phyloP scores from a whole-genome alignment of 2,329 filamentous ascomycete genomes.

The Verticillium dahliae region DNA sequence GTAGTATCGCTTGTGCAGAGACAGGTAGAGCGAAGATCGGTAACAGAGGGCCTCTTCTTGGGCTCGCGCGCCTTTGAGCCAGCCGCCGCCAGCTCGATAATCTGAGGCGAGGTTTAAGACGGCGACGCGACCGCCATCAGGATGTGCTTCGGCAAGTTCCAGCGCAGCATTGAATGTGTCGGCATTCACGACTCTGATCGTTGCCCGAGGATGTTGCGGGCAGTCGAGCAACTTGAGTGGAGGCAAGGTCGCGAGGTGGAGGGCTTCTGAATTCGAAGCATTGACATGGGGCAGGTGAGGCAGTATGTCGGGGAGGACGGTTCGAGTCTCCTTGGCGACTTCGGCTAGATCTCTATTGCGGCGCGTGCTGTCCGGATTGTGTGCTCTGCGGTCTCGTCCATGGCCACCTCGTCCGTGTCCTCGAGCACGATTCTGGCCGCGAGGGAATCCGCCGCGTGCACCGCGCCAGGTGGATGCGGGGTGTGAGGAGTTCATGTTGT shows the following conservation, averaged over 20 bases:
- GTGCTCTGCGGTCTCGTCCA: not conserved
- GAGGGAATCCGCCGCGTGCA: not conserved
- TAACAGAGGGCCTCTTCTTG: constrained; percentile 67
- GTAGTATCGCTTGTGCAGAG: constrained; percentile 42
- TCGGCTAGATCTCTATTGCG: constrained; percentile 24
- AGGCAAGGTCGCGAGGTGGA: constrained; percentile 28
- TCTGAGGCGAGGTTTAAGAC: constrained; percentile 63
- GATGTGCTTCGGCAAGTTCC: constrained; percentile 20
- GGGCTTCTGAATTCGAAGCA: constrained; percentile 28
- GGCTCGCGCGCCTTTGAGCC: constrained; percentile 52
- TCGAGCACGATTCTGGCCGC: not conserved
- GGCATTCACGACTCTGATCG: constrained; percentile 44
- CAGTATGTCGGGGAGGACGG: constrained; percentile 39
- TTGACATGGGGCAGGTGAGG: constrained; percentile 31
- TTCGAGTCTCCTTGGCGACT: constrained; percentile 39
- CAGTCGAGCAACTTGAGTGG: constrained; percentile 33
- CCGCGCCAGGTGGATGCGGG: not conserved
- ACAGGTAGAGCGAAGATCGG: constrained; percentile 47
- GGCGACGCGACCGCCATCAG: constrained; percentile 32
- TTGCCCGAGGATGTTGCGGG: constrained; percentile 27
- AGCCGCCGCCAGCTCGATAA: constrained; percentile 53
- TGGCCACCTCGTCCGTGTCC: not conserved
- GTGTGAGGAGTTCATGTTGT: not conserved
- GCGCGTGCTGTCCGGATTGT: constrained; percentile 8
- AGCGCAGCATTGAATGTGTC: constrained; percentile 54